phyloP scores from a whole-genome alignment of 2,329 filamentous ascomycete species.

The Sordariomycetes sp. region DNA sequence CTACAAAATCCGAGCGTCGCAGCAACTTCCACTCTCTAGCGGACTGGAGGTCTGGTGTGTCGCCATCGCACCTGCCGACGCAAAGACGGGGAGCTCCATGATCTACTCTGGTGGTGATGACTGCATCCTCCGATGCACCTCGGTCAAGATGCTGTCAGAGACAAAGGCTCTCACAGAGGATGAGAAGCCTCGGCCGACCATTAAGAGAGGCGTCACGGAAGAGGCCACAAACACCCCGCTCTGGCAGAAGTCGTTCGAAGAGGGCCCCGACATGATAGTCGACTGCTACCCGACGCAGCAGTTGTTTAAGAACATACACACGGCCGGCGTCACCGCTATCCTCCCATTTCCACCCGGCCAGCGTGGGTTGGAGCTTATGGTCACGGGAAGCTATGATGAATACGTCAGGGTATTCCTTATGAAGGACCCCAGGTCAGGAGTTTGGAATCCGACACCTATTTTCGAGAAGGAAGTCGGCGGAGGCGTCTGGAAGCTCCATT shows the following conservation, averaged over 20 bases:
- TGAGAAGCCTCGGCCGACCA: not conserved
- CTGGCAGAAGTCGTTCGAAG: not conserved
- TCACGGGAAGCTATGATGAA: slow-evolving; percentile 93
- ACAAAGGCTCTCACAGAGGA: not conserved
- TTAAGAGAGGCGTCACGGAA: not conserved
- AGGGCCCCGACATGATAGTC: not conserved
- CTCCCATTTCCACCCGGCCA: slow-evolving; percentile 48
- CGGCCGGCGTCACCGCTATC: slow-evolving; percentile 82
- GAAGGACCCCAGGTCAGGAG: slow-evolving; percentile 16
- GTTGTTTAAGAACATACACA: slow-evolving; percentile 43
- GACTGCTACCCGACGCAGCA: slow-evolving; percentile 11
- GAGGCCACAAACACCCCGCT: not conserved
- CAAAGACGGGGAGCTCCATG: slow-evolving; percentile 6
- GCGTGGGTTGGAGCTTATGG: slow-evolving; percentile 37
- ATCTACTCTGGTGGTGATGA: slow-evolving; percentile 71
- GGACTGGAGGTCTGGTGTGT: slow-evolving; percentile 66
- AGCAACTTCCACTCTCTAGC: slow-evolving; percentile 33
- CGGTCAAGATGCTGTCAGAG: not conserved
- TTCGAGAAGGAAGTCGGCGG: slow-evolving; percentile 43
- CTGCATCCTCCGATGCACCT: slow-evolving; percentile 42
- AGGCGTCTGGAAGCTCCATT: slow-evolving; percentile 79
- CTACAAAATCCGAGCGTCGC: slow-evolving; percentile 24
- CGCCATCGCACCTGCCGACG: slow-evolving; percentile 36
- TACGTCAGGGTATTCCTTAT: slow-evolving; percentile 57
- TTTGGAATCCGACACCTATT: not conserved